Base-by-base conservation (phyloP, 441 rosid genomes). In the Rhodomyrtus psidioides region DNA sequence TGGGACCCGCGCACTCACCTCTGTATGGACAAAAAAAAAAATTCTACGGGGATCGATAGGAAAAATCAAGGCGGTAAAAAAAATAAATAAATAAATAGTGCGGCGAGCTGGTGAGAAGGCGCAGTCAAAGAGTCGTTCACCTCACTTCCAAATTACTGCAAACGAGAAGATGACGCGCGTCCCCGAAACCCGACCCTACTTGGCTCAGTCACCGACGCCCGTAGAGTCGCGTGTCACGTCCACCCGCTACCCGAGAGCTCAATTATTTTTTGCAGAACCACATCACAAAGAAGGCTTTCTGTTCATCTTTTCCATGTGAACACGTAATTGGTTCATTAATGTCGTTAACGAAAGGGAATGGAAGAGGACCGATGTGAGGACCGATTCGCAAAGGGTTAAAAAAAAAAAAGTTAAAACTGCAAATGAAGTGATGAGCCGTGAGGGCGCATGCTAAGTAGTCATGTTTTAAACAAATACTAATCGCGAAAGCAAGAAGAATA, bases 131-230 rank as follows among this genome's bases (percentile, higher is more conserved):
- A 70, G 49, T 12, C n/a, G 49, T 39, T 70, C 79, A 13, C n/a
- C 21, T 70, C 79, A n/a, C 49, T 23, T 23, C 79, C 15, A 23
- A 24, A 13, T 21, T 10, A 3, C 49, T 0, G 10, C 79, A 24
- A 70, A 70, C 79, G 16, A 23, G 51, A 23, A 39, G 79, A 21
- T 12, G 79, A 70, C 79, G 6, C 79, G 79, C 79, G n/a, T 21
- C 49, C 62, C 49, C 26, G 76, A 14, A 12, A 65, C 53, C 0
- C 9, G 79, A 34, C 49, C 60, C 60, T 28, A 57, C 28, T 24
- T 12, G 60, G 28, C 60, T 57, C 16, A 0, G n/a, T 10, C 51
- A 54, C 88, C 91, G 88, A 87, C 91, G 56, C n/a, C 8, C 12
- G 6, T 76, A 82, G 82, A 4, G 15, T 10, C 84, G 57, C 34